phyloP scores from a whole-genome alignment of 805 yeast genomes.

The Nakazawaea sp. region DNA sequence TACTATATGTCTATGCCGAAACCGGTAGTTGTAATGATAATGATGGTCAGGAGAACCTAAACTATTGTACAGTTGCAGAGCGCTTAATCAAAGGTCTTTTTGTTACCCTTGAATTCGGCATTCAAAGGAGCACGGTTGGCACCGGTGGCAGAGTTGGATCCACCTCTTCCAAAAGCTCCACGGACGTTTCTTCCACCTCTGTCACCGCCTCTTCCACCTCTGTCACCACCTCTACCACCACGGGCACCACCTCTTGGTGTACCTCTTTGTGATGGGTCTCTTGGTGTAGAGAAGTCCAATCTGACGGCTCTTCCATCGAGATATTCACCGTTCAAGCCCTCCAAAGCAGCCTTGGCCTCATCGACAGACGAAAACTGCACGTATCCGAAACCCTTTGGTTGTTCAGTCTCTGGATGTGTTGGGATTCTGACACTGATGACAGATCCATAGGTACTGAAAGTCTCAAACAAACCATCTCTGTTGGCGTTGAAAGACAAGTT shows the following conservation, averaged over 20 bases:
- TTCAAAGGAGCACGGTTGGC: conserved; percentile 59
- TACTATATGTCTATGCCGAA: too few species aligned
- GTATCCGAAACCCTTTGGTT: conserved; percentile 98
- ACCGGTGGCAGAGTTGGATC: conserved; percentile 45
- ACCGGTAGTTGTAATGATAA: too few species aligned
- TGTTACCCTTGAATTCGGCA: conserved; percentile 75
- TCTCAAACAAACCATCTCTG: conserved; percentile 68
- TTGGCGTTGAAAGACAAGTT: conserved; percentile 88
- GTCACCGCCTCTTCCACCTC: conserved; percentile 22
- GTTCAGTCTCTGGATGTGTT: conserved; percentile 97
- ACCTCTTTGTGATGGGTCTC: conserved; percentile 40
- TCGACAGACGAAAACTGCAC: conserved; percentile 85
- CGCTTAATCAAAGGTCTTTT: conserved; percentile 72
- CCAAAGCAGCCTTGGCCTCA: conserved; percentile 85
- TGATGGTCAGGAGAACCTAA: too few species aligned
- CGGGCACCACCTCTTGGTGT: conserved; percentile 38
- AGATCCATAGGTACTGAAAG: conserved; percentile 73
- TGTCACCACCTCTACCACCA: conserved; percentile 28
- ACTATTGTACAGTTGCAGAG: too few species aligned
- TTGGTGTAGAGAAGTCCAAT: conserved; percentile 92
- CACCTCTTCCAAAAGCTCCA: conserved; percentile 27
- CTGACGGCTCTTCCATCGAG: conserved; percentile 91
- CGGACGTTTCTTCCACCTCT: conserved; percentile 27
- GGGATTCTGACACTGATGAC: conserved; percentile 91
- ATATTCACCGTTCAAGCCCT: conserved; percentile 81